Conservation (phyloP, 345 rosid genomes). For the Citrus maxima region DNA sequence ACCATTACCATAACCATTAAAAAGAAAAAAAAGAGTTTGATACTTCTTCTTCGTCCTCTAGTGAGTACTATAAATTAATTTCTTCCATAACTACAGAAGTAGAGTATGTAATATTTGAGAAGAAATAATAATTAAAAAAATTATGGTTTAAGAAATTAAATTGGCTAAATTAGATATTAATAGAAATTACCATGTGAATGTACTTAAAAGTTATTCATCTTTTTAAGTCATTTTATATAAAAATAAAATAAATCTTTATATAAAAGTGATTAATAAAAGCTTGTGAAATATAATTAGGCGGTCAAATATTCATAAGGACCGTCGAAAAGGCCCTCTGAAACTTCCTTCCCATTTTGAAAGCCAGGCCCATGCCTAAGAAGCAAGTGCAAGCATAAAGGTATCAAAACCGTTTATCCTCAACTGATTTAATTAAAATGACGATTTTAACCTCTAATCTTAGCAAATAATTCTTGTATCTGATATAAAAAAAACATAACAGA, state of each 20-base stretch:
- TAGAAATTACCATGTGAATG: accelerated
- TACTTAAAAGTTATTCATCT: accelerated
- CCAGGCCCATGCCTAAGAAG: neutral
- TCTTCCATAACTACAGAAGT: too few species aligned
- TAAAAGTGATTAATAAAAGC: too few species aligned
- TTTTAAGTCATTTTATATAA: too few species aligned
- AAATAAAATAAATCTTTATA: too few species aligned
- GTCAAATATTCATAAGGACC: neutral
- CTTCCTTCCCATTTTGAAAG: neutral
- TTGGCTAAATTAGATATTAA: accelerated
- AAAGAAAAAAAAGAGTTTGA: too few species aligned
- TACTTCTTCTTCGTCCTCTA: too few species aligned
- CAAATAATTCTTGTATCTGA: neutral
- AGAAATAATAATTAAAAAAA: too few species aligned
- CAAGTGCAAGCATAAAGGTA: neutral
- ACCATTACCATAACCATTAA: too few species aligned
- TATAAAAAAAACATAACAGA: neutral
- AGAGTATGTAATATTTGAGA: too few species aligned
- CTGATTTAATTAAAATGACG: neutral
- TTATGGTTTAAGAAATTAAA: too few species aligned
- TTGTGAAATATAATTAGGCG: too few species aligned
- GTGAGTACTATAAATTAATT: too few species aligned
- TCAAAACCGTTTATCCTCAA: neutral
- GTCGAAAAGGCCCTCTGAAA: neutral
- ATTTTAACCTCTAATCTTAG: neutral